Evolutionary conservation across 75 land plant genomes (phyloP).

Genomic region (Sequoiadendron giganteum): DNA sequence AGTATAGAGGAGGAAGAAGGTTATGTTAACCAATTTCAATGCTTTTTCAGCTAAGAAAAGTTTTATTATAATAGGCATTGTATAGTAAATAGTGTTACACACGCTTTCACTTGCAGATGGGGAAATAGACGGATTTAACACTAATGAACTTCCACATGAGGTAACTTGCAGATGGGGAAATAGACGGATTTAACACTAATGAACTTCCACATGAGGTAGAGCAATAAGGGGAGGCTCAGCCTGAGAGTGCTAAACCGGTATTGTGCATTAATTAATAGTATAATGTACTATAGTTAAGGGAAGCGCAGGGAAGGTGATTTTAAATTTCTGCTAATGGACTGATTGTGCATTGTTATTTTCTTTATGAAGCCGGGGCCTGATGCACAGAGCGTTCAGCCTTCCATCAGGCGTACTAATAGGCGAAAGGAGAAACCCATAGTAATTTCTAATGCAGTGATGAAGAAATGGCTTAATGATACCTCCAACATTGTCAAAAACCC

Average conservation of each 20-base stretch:
- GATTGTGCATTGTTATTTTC: not conserved
- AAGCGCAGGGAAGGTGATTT: not conserved
- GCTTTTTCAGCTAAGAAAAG: not conserved
- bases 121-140: not conserved
- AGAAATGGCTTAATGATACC: conserved; percentile 63
- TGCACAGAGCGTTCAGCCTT: conserved; percentile 13
- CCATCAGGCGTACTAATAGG: not conserved
- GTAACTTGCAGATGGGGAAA: not conserved
- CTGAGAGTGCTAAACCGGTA: not conserved
- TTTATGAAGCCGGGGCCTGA: conserved; percentile 1
- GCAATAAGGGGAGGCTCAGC: not conserved
- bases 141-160: not conserved
- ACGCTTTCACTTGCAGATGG: not conserved
- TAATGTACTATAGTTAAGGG: not conserved
- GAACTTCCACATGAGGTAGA: not conserved
- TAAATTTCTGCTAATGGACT: not conserved
- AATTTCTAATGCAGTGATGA: conserved; percentile 48
- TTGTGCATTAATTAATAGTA: not conserved
- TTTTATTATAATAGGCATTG: not conserved
- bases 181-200: not conserved
- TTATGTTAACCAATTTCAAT: not conserved
- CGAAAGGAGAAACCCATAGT: conserved; percentile 55
- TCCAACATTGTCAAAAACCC: conserved; percentile 36
- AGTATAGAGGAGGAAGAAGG: not conserved
- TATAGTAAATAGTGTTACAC: not conserved